Evolutionary conservation across 345 rosid species (phyloP), one percentile per base, ranked within the genome.

Genomic region (Linum lewisii): DNA sequence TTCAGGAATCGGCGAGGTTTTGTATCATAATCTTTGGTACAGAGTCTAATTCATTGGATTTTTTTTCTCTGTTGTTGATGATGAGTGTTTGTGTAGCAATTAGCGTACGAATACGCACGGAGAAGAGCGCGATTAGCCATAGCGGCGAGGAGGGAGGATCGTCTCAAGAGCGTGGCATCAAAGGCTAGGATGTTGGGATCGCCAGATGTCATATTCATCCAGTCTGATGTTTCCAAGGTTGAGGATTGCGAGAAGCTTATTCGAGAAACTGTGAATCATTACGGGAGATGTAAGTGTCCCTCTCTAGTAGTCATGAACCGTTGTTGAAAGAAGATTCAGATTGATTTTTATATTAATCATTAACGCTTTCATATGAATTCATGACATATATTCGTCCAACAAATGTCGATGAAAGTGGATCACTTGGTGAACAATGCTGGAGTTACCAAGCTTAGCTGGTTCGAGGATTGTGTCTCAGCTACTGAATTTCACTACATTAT

Each of bases 1-100:
- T 53, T 83, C 94, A 1, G 87, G 85, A 52, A 78, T 84, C 2
- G 91, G 88, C 57, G 88, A 84, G 88, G 88, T 81, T 63, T n/a
- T n/a, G n/a, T n/a, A n/a, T n/a, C n/a, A n/a, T n/a, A n/a, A n/a
- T n/a, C n/a, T n/a, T n/a, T n/a, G n/a, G n/a, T n/a, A n/a, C n/a
- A n/a, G n/a, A n/a, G n/a, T n/a, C n/a, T n/a, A n/a, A n/a, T n/a
- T n/a, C 13, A 36, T 22, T 37, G 6, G 36, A 14, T 36, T 16
- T 6, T 21, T 16, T 29, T 29, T 29, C 34, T 29, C 15, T 42
- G 20, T 16, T 11, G 21, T 11, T 21, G 32, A 32, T 44, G 44
- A 11, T 1, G 18, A 24, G 10, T 2, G 23, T 59, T 21, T n/a
- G 51, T 67, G 65, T 62, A 82, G 93, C 63, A 78, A 22, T 63